Evolutionary conservation across 2,329 filamentous ascomycete species (phyloP).

Genomic region (Trichoderma endophyticum): DNA sequence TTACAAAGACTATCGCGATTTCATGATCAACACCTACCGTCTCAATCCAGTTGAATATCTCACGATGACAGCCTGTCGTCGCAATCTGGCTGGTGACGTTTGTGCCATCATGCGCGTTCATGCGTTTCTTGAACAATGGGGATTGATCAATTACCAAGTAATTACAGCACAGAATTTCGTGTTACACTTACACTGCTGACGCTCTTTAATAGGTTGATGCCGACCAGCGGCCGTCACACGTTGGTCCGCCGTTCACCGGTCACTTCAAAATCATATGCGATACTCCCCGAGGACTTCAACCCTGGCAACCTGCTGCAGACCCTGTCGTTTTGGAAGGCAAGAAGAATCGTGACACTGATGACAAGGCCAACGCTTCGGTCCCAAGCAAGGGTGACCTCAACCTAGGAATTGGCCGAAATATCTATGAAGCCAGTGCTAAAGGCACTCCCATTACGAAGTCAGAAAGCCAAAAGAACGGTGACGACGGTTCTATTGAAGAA

Average conservation of each 20-base stretch:
- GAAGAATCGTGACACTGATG: constrained; percentile 66
- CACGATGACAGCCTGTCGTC: constrained; percentile 91
- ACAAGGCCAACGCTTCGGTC: constrained; percentile 62
- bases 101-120: constrained; percentile 99
- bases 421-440: constrained; percentile 90
- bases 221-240: constrained; percentile 89
- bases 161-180: background rate
- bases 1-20: constrained; percentile 98
- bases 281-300: constrained; percentile 88
- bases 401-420: constrained; percentile 89
- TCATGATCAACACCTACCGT: constrained; percentile 99
- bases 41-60: constrained; percentile 94
- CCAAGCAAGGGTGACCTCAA: constrained; percentile 77
- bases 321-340: constrained; percentile 62
- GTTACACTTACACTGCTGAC: background rate
- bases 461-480: constrained; percentile 73
- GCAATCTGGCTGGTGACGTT: constrained; percentile 94
- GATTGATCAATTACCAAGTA: constrained; percentile 98
- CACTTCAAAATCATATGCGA: constrained; percentile 97
- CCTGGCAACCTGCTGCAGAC: constrained; percentile 87
- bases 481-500: constrained; percentile 60
- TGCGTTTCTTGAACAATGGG: constrained; percentile 97
- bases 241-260: constrained; percentile 93
- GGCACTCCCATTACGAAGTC: constrained; percentile 65
- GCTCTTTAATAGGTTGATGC: constrained; percentile 78